These are phyloP conservation scores for Laetiporus sulphureus DNA, from an alignment of 1,284 basidiomycete genomes.

Conservation along the genomic window DNA sequence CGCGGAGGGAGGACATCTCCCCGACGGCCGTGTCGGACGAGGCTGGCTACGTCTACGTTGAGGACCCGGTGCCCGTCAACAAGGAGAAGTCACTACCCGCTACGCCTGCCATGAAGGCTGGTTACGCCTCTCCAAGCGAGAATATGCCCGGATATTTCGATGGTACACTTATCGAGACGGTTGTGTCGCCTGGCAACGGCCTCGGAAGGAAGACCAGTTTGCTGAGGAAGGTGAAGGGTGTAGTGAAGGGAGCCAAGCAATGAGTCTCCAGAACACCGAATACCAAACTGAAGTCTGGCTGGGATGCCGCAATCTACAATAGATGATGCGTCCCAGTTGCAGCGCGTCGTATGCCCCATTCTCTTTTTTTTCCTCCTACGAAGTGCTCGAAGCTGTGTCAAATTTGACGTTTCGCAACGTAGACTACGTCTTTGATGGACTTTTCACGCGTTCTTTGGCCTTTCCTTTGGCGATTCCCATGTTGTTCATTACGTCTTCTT, in stretches of 20 bases:
- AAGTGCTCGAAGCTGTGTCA: no score
- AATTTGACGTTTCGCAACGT: no score
- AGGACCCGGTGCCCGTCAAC: conserved; percentile 32
- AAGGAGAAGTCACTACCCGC: conserved; percentile 62
- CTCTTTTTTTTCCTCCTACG: no score
- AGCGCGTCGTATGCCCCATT: no score
- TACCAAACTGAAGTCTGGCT: no score
- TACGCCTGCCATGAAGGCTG: conserved; percentile 29
- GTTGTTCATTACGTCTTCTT: no score
- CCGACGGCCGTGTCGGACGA: conserved; percentile 40
- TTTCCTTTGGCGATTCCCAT: no score
- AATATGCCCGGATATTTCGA: conserved; percentile 45
- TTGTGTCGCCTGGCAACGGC: conserved; percentile 32
- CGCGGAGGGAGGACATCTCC: conserved; percentile 24
- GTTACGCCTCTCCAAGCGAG: conserved; percentile 23
- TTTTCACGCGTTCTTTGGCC: no score
- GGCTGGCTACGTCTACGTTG: conserved; percentile 56
- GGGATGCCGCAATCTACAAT: no score
- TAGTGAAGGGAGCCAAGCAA: conserved; percentile 42
- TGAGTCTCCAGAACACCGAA: no score
- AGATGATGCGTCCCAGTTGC: no score
- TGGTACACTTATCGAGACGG: conserved; percentile 22
- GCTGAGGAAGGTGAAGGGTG: conserved; percentile 71
- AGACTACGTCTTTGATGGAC: no score
- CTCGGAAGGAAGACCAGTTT: conserved; percentile 71